These are phyloP conservation scores for Lycium ferocissimum DNA, from an alignment of 257 asterid species.

Conservation along the genomic window DNA sequence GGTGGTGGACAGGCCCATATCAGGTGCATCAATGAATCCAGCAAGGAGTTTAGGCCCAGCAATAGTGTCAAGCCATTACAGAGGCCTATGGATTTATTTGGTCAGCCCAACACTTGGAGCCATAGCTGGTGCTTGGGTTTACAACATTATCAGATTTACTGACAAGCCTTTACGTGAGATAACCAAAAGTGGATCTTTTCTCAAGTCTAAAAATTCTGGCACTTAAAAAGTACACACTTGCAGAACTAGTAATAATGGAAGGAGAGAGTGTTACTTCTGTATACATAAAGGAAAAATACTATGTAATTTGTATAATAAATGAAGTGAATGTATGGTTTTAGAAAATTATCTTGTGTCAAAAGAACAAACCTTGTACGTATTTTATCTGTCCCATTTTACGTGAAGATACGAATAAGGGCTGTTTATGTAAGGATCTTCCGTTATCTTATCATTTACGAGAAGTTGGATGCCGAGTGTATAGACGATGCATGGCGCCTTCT, in stretches of 20 bases:
- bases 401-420: no score
- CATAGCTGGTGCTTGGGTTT: slow-evolving; percentile 82
- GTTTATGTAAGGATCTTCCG: no score
- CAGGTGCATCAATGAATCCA: slow-evolving; percentile 98
- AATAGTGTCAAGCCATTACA: slow-evolving; percentile 58
- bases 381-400: accelerated
- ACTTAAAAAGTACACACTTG: not conserved
- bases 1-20: slow-evolving; percentile 60
- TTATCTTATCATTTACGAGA: not conserved
- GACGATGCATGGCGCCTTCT: no score
- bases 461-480: not conserved
- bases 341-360: not conserved
- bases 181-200: slow-evolving; percentile 70
- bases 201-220: slow-evolving; percentile 33
- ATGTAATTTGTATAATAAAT: slow-evolving; percentile 12
- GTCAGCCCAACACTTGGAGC: slow-evolving; percentile 84
- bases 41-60: slow-evolving; percentile 95
- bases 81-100: slow-evolving; percentile 73
- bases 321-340: not conserved
- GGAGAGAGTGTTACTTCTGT: not conserved
- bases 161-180: slow-evolving; percentile 77
- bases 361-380: not conserved
- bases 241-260: not conserved
- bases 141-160: slow-evolving; percentile 74
- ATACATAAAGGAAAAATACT: not conserved